Conservation (phyloP, 169 alveolate species). For the Cryptosporidium ubiquitum region DNA sequence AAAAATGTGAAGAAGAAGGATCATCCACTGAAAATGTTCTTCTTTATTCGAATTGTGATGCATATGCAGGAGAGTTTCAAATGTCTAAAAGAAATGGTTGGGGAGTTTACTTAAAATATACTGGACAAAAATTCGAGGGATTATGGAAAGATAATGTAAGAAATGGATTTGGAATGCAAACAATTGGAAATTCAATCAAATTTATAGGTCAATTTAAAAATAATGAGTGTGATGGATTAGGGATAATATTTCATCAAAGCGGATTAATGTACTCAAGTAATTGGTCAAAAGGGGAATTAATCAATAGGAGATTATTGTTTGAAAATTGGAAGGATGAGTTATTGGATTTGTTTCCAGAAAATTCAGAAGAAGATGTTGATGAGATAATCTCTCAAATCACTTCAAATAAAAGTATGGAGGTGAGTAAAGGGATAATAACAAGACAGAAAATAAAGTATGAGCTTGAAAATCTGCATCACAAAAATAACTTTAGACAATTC, state of each 20-base stretch:
- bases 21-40: not conserved
- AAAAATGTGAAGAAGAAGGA: not conserved
- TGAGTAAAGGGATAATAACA: not conserved
- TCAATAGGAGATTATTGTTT: slow-evolving; percentile 74
- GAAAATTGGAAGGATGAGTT: slow-evolving; percentile 60
- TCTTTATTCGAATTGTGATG: slow-evolving; percentile 75
- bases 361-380: not conserved
- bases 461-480: not conserved
- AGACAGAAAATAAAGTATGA: not conserved
- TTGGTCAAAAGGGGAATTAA: slow-evolving; percentile 75
- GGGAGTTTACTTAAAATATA: slow-evolving; percentile 78
- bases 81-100: slow-evolving; percentile 78
- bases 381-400: not conserved
- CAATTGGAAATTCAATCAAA: slow-evolving; percentile 72
- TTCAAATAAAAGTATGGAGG: not conserved
- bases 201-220: slow-evolving; percentile 74
- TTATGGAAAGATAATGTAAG: slow-evolving; percentile 77
- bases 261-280: slow-evolving; percentile 78
- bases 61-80: slow-evolving; percentile 76
- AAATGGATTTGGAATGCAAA: slow-evolving; percentile 78
- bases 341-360: not conserved
- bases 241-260: slow-evolving; percentile 79
- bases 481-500: not conserved
- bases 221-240: slow-evolving; percentile 76
- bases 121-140: slow-evolving; percentile 81